Conservation (phyloP, 331 rosid genomes). For the Quercus phellos region DNA sequence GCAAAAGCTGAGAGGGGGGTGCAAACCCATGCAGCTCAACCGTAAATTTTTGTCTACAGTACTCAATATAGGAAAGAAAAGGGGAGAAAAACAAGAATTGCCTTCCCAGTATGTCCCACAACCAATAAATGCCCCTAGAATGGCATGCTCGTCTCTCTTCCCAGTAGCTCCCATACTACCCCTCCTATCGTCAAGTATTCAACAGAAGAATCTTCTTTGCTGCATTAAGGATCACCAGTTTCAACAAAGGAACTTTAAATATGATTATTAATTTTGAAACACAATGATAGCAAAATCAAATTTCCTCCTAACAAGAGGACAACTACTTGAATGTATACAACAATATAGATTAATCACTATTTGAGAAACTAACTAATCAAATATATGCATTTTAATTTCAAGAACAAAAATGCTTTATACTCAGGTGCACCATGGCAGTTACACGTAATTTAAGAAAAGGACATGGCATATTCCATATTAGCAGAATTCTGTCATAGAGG, state of each 20-base stretch:
- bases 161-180: background rate
- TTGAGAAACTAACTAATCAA: too few species aligned
- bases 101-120: background rate
- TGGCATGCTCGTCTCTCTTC: background rate
- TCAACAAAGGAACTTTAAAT: background rate
- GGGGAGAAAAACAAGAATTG: background rate
- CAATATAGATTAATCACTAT: too few species aligned
- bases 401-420: background rate
- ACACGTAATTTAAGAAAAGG: background rate
- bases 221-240: slow-evolving; percentile 4
- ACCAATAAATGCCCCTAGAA: background rate
- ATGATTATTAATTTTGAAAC: background rate
- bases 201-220: slow-evolving; percentile 27
- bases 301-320: too few species aligned
- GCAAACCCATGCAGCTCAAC: background rate
- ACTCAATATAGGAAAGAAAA: background rate
- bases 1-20: background rate
- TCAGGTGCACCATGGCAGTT: background rate
- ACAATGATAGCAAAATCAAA: background rate
- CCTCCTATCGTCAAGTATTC: background rate
- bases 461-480: background rate
- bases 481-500: background rate
- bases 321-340: too few species aligned
- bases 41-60: background rate
- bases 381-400: background rate